phyloP scores from a whole-genome alignment of 306 rosid species.

The Dalbergia cultrata region DNA sequence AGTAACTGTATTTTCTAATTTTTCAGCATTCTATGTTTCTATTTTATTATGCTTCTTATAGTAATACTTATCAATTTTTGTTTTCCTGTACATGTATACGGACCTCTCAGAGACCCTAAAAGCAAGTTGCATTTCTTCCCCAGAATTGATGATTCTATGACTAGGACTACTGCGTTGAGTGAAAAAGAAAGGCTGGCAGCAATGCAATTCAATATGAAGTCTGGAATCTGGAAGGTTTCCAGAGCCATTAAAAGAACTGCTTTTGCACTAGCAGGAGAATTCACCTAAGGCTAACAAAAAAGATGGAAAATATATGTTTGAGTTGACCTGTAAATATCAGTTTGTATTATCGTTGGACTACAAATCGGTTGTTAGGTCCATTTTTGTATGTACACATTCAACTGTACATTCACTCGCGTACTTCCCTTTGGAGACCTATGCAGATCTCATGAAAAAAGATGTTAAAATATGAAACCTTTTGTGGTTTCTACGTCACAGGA shows the following conservation, averaged over 20 bases:
- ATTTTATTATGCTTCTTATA: background rate
- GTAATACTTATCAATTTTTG: background rate
- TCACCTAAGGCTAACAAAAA: conserved; percentile 45
- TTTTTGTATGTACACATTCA: background rate
- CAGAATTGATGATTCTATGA: conserved; percentile 65
- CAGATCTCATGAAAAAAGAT: background rate
- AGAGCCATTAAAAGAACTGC: conserved; percentile 71
- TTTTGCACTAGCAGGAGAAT: conserved; percentile 48
- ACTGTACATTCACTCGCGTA: background rate
- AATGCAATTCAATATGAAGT: conserved; percentile 67
- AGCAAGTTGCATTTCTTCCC: conserved; percentile 68
- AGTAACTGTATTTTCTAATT: too few relatives aligned
- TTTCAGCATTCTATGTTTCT: too few relatives aligned
- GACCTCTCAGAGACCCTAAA: conserved; percentile 56
- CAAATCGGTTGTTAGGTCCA: background rate
- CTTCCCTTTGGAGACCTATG: background rate
- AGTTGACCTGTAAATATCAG: background rate
- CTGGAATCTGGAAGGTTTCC: conserved; percentile 75
- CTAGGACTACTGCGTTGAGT: conserved; percentile 36
- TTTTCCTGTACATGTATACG: conserved; percentile 55
- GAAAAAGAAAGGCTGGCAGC: conserved; percentile 43
- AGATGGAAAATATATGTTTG: background rate
- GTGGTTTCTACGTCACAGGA: too few relatives aligned
- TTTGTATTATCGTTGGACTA: background rate
- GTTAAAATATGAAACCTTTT: too few relatives aligned